These are phyloP conservation scores for Phytophthora citrophthora DNA, from an alignment of 352 stramenopile species.

Conservation along the genomic window DNA sequence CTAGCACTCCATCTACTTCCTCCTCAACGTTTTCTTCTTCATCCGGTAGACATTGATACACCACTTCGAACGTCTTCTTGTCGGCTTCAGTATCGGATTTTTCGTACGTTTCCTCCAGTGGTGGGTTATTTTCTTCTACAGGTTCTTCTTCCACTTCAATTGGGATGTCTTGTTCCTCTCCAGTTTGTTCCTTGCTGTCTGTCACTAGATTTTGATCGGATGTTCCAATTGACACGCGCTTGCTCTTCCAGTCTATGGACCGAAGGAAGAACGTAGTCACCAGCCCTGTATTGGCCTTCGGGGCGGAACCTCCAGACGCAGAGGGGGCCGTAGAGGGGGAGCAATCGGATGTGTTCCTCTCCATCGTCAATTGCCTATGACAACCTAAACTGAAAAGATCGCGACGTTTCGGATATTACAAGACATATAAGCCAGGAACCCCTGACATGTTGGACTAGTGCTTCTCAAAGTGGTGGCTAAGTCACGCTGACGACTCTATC, in stretches of 20 bases:
- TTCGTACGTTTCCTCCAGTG: not conserved
- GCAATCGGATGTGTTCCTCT: not conserved
- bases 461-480: no score
- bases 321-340: constrained; percentile 6
- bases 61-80: constrained; percentile 20
- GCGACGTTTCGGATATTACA: no score
- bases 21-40: constrained; percentile 7
- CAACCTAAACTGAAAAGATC: no score
- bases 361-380: not conserved
- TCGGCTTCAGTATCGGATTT: not conserved
- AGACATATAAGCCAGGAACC: no score
- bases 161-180: not conserved
- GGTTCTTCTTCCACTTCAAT: constrained; percentile 26
- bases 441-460: no score
- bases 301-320: not conserved
- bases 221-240: not conserved
- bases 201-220: not conserved
- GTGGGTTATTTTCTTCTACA: not conserved
- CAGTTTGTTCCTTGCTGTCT: not conserved
- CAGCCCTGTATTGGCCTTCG: constrained; percentile 20
- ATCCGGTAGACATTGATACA: constrained; percentile 25
- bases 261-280: constrained; percentile 53
- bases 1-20: not conserved
- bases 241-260: constrained; percentile 4
- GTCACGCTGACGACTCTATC: no score